These are phyloP conservation scores for Trichophyton equinum DNA, from an alignment of 2,329 filamentous ascomycete species.

Conservation along the genomic window DNA sequence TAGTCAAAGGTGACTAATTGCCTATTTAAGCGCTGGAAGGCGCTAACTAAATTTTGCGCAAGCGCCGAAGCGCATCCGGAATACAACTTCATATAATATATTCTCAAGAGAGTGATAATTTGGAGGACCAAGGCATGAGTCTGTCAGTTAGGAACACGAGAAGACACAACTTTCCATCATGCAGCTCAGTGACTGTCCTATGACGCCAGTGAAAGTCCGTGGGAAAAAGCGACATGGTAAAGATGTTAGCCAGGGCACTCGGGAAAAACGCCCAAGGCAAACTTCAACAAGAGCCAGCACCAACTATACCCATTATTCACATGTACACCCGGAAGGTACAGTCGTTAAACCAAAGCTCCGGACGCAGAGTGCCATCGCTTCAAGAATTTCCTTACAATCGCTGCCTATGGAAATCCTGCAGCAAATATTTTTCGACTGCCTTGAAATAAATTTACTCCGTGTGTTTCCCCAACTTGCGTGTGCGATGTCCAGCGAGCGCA, in stretches of 20 bases:
- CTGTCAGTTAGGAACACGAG: not conserved
- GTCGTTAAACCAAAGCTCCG: not conserved
- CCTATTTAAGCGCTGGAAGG: no score
- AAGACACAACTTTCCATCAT: not conserved
- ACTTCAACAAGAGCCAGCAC: not conserved
- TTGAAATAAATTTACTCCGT: conserved; percentile 35
- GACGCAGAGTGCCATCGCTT: no score
- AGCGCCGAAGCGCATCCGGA: not conserved
- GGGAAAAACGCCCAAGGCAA: no score
- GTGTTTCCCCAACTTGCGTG: conserved; percentile 31
- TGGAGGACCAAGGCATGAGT: no score
- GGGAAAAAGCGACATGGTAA: conserved; percentile 6
- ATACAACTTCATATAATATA: no score
- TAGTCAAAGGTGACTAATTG: no score
- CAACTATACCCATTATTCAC: not conserved
- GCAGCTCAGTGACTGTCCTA: not conserved
- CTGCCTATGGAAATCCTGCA: conserved; percentile 42
- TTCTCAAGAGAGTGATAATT: no score
- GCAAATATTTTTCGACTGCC: conserved; percentile 38
- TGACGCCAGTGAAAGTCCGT: conserved; percentile 24
- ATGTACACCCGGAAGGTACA: not conserved
- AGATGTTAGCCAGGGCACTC: not conserved
- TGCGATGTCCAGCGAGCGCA: conserved; percentile 28
- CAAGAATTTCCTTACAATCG: conserved; percentile 26
- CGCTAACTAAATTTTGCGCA: not conserved